Evolutionary conservation across 768 basidiomycete genomes (phyloP).

Genomic region (Amanita pallidorosea): DNA sequence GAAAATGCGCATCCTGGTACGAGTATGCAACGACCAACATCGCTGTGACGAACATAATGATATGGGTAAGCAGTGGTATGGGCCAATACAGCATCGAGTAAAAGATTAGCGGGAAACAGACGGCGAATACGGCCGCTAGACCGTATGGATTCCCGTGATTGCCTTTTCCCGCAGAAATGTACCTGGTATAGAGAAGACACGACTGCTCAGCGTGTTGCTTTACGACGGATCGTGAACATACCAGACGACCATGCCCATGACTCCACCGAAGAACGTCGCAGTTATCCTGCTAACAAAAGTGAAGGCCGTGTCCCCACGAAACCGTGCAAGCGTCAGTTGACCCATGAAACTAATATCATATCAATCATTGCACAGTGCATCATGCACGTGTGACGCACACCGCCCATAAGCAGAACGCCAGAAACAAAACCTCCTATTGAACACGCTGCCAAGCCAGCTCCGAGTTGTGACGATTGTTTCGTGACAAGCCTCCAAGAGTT

Average conservation of each 20-base stretch:
- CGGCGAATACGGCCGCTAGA: slow-evolving; percentile 53
- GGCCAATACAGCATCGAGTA: slow-evolving; percentile 68
- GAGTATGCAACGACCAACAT: slow-evolving; percentile 65
- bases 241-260: slow-evolving; percentile 61
- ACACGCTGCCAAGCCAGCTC: slow-evolving; percentile 38
- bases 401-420: slow-evolving; percentile 43
- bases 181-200: slow-evolving; percentile 29
- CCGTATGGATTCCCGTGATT: slow-evolving; percentile 58
- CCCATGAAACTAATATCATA: slow-evolving; percentile 49
- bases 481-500: slow-evolving; percentile 35
- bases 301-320: slow-evolving; percentile 70
- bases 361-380: background rate
- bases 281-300: slow-evolving; percentile 48
- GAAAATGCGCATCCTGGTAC: slow-evolving; percentile 48
- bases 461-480: slow-evolving; percentile 28
- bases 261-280: slow-evolving; percentile 56
- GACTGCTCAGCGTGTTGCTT: background rate
- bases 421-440: slow-evolving; percentile 24
- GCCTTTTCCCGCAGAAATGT: slow-evolving; percentile 48
- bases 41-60: slow-evolving; percentile 57
- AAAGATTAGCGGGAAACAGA: slow-evolving; percentile 68
- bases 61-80: slow-evolving; percentile 58
- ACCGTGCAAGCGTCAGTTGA: slow-evolving; percentile 59
- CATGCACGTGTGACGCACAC: slow-evolving; percentile 32
- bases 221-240: slow-evolving; percentile 17